Base-by-base conservation (phyloP, 1,284 basidiomycete genomes). In the Apiotrichum brassicae region DNA sequence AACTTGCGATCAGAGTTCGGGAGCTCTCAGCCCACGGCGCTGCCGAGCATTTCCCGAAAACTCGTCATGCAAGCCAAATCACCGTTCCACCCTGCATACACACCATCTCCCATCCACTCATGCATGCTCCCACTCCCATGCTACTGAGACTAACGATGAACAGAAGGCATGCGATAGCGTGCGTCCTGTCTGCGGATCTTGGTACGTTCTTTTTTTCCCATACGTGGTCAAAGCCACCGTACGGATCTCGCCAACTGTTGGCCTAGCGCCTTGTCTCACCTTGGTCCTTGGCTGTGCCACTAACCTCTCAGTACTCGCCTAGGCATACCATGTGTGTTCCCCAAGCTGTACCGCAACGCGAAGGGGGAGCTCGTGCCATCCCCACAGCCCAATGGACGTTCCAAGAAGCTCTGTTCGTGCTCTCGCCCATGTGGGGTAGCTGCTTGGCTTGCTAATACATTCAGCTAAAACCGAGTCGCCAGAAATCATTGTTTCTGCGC, bases 331-430 rank as follows among this genome's bases (percentile, higher is more conserved):
- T 61, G 59, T 33, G 54, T 61, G 6, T 61, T 56, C 40, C 59
- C 59, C 26, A 56, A 58, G 42, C 48, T 61, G 7, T 54, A 58
- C 24, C 46, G 52, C 16, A 58, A 58, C 26, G 52, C 51, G 6
- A 50, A 52, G 24, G 59, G 59, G 14, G 59, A 58, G 24, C 52
- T 58, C 9, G 54, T 58, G 4, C 56, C 59, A 12, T 50, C 48
- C 1, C 59, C 59, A 6, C 59, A 61, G 33, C 59, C 59, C 2
- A 61, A 61, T 23, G 59, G 59, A 11, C 45, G 57, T 5, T 55
- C 53, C 5, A 57, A 57, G 41, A 53, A 52, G 42, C 51, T 55
- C 14, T 35, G 58, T 60, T 25, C 22, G 52, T 56, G 20, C 14
- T 2, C 19, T 6, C 20, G n/a, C 22, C 28, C 28, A 30, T 14